Evolutionary conservation across 345 rosid species (phyloP).

Genomic region (Leavenworthia alabamica): DNA sequence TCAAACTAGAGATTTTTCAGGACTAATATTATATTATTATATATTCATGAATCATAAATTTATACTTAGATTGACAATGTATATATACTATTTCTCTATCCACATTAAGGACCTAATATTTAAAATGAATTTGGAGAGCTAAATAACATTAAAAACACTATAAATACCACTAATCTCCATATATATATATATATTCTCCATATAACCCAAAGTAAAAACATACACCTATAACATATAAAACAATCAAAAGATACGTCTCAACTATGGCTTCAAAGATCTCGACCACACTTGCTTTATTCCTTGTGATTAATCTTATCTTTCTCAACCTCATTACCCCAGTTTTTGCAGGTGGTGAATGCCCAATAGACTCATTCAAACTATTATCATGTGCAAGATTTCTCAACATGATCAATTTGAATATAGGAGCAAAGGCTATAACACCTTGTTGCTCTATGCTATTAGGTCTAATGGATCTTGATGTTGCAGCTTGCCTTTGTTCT

Average conservation of each 20-base stretch:
- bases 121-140: background rate
- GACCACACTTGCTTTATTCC: slow-evolving; percentile 24
- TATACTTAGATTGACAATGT: background rate
- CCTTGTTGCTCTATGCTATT: slow-evolving; percentile 31
- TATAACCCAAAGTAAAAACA: background rate
- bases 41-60: too few species aligned
- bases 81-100: background rate
- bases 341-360: slow-evolving; percentile 14
- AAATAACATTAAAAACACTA: slow-evolving; percentile 2
- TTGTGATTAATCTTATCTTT: slow-evolving; percentile 30
- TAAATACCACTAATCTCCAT: slow-evolving; percentile 2
- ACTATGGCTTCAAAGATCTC: slow-evolving; percentile 29
- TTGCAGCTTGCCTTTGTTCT: slow-evolving; percentile 20
- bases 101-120: background rate
- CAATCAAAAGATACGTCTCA: background rate
- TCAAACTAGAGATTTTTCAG: background rate
- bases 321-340: slow-evolving; percentile 15
- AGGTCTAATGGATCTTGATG: slow-evolving; percentile 28
- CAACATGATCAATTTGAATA: slow-evolving; percentile 23
- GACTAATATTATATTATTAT: background rate
- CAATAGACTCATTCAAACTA: slow-evolving; percentile 20
- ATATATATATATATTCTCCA: background rate
- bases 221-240: background rate
- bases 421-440: slow-evolving; percentile 11
- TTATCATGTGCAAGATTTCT: slow-evolving; percentile 20